Conservation (phyloP, 768 basidiomycete species). For the Kwoniella dejecticola region DNA sequence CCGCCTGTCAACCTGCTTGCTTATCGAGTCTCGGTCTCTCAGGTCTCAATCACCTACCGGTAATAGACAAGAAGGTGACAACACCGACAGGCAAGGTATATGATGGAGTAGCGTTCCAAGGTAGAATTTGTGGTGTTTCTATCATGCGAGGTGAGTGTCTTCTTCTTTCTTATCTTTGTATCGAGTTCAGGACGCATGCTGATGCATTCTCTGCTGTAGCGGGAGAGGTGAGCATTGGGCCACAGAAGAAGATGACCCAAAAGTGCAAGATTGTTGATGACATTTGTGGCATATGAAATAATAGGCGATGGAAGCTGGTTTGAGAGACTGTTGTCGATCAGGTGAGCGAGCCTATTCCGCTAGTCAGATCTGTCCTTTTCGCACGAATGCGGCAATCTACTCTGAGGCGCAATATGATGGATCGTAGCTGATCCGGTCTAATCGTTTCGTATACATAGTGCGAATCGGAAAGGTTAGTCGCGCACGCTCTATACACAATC, state of each 20-base stretch:
- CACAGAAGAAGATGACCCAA: neutral
- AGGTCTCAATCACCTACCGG: slow-evolving; percentile 83
- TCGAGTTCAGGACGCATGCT: neutral
- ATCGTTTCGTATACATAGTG: no score
- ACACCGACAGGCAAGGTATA: slow-evolving; percentile 70
- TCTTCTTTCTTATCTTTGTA: neutral
- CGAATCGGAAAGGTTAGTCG: slow-evolving; percentile 76
- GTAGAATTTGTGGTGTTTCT: slow-evolving; percentile 93
- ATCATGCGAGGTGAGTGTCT: slow-evolving; percentile 86
- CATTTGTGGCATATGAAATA: neutral
- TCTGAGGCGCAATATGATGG: no score
- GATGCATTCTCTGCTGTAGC: slow-evolving; percentile 21
- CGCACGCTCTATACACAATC: slow-evolving; percentile 4
- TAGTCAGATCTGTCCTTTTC: no score
- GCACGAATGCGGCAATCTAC: neutral
- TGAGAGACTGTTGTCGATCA: slow-evolving; percentile 86
- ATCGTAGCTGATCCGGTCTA: no score
- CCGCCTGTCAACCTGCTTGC: neutral
- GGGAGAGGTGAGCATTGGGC: slow-evolving; percentile 44
- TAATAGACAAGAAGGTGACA: slow-evolving; percentile 63
- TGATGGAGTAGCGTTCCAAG: slow-evolving; percentile 91
- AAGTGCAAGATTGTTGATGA: no score
- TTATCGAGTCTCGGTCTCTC: slow-evolving; percentile 37
- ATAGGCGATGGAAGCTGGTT: slow-evolving; percentile 95
- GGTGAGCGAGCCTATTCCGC: slow-evolving; percentile 33